Evolutionary conservation across 2,329 filamentous ascomycete genomes (phyloP).

Genomic region (Lachnellula cervina): DNA sequence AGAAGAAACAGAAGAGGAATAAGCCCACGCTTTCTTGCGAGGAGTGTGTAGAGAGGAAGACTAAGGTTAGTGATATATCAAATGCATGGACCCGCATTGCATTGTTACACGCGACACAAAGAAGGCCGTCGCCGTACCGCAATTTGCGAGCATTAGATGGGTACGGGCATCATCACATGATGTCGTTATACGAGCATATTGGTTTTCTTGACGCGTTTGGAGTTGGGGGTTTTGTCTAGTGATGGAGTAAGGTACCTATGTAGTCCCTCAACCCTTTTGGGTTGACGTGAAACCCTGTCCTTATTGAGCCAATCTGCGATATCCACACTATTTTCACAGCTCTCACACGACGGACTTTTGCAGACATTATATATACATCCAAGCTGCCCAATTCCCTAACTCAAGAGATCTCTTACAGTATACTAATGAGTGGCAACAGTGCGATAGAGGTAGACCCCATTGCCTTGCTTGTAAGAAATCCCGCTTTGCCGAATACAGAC

Average conservation of each 20-base stretch:
- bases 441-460: constrained; percentile 67
- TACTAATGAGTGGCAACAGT: constrained; percentile 42
- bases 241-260: no score
- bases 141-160: neutral
- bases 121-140: no score
- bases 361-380: no score
- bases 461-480: constrained; percentile 57
- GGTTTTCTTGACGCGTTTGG: no score
- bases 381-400: neutral
- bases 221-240: no score
- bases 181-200: neutral
- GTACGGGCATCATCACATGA: neutral
- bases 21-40: constrained; percentile 76
- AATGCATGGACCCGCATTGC: neutral
- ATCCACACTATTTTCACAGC: no score
- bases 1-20: constrained; percentile 76
- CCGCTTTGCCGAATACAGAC: neutral
- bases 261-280: no score
- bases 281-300: no score
- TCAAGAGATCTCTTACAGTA: neutral
- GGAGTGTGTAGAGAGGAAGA: constrained; percentile 78
- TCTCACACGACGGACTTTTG: no score
- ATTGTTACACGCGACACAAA: neutral
- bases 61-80: constrained; percentile 51
- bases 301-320: no score